phyloP scores from a whole-genome alignment of 2,329 filamentous ascomycete species.

The Pyrenochaeta sp. region DNA sequence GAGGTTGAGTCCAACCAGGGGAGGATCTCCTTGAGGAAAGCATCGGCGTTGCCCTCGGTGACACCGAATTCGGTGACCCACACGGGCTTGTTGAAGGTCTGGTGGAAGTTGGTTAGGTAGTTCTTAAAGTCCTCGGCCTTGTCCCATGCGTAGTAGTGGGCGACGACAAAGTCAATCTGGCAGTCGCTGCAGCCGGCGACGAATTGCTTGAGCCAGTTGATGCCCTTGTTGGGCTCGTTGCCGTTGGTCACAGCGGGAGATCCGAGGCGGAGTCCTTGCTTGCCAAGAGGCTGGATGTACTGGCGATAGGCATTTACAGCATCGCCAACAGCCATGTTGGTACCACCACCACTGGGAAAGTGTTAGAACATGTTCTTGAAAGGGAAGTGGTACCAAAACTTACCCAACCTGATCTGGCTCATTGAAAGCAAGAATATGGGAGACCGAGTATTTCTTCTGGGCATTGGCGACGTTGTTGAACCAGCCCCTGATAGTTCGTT shows the following conservation, averaged over 20 bases:
- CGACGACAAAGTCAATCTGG: constrained; percentile 44
- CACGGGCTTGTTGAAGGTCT: constrained; percentile 37
- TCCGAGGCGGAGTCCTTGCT: constrained; percentile 39
- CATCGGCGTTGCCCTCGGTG: constrained; percentile 27
- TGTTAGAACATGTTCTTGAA: constrained; percentile 6
- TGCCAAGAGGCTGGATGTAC: constrained; percentile 35
- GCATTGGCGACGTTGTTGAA: constrained; percentile 35
- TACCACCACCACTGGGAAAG: constrained; percentile 29
- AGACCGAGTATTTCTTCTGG: constrained; percentile 37
- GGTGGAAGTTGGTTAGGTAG: constrained; percentile 47
- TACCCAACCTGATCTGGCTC: constrained; percentile 48
- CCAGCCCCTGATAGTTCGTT: constrained; percentile 35
- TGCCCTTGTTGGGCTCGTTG: constrained; percentile 29
- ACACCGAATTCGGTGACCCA: constrained; percentile 49
- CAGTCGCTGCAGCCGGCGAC: constrained; percentile 34
- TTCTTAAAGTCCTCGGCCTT: constrained; percentile 44
- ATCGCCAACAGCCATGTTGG: constrained; percentile 31
- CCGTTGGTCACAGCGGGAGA: constrained; percentile 47
- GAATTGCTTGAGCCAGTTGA: constrained; percentile 42
- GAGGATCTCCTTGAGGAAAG: constrained; percentile 42
- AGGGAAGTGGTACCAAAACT: constrained; percentile 13
- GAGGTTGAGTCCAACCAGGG: constrained; percentile 43
- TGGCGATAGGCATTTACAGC: constrained; percentile 33
- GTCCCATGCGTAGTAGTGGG: constrained; percentile 48
- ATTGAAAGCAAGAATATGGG: constrained; percentile 46